These are phyloP conservation scores for Vitis cinerea DNA, from an alignment of 164 flowering plant species.

Conservation along the genomic window DNA sequence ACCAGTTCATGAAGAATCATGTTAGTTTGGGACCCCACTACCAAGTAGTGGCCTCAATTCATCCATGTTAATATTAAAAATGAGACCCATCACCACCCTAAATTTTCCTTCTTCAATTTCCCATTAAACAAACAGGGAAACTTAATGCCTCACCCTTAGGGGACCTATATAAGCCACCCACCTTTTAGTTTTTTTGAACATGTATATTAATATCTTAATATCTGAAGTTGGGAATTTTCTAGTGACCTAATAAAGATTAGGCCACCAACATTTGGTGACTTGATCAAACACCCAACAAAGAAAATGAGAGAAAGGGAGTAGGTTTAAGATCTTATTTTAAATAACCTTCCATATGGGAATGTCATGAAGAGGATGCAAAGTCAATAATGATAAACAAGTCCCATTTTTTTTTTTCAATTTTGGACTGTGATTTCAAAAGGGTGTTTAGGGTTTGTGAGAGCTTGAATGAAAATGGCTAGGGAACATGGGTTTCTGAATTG, in stretches of 20 bases:
- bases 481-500: neutral
- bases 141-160: neutral
- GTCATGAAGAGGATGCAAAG: constrained; percentile 7
- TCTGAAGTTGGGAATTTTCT: neutral
- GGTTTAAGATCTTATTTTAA: neutral
- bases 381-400: constrained; percentile 11
- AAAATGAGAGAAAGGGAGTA: neutral
- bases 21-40: constrained; percentile 13
- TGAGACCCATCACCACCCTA: constrained; percentile 2
- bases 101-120: constrained; percentile 1
- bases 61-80: constrained; percentile 7
- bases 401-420: neutral
- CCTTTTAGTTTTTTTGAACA: neutral
- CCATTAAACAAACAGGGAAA: neutral
- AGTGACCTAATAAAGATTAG: neutral
- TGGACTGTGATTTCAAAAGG: neutral
- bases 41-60: constrained; percentile 13
- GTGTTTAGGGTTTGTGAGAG: neutral
- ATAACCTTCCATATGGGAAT: constrained; percentile 1
- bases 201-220: neutral
- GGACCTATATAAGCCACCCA: neutral
- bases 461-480: too few relatives aligned
- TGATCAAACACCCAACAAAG: constrained; percentile 3
- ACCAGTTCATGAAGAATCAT: constrained; percentile 4
- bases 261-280: neutral